phyloP scores from a whole-genome alignment of 805 yeast genomes.

The Candida anglica region DNA sequence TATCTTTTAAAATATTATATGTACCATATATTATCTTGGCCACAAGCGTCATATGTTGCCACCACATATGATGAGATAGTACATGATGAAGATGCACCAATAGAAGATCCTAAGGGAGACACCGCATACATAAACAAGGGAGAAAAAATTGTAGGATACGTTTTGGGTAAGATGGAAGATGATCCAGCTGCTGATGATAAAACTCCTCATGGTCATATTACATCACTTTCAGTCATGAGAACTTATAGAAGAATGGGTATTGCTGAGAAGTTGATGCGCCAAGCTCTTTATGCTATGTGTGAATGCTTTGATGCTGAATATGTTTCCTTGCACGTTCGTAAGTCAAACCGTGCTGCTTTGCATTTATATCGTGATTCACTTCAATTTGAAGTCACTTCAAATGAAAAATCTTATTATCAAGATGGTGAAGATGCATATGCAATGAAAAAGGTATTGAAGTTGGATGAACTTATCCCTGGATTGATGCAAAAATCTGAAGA shows the following conservation, averaged over 20 bases:
- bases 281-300: conserved; percentile 70
- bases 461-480: conserved; percentile 61
- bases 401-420: conserved; percentile 88
- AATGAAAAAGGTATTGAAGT: conserved; percentile 69
- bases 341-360: conserved; percentile 89
- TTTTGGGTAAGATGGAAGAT: conserved; percentile 94
- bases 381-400: conserved; percentile 72
- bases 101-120: conserved; percentile 49
- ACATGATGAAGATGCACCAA: conserved; percentile 22
- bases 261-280: conserved; percentile 89
- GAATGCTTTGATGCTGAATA: conserved; percentile 79
- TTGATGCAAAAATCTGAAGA: conserved; percentile 43
- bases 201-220: conserved; percentile 89
- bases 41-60: conserved; percentile 95
- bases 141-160: conserved; percentile 93
- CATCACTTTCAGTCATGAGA: conserved; percentile 92
- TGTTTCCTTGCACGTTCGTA: conserved; percentile 90
- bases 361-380: conserved; percentile 86
- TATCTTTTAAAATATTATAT: conserved; percentile 88
- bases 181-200: conserved; percentile 74
- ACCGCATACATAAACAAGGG: conserved; percentile 61
- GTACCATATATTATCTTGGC: conserved; percentile 95
- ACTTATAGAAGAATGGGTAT: conserved; percentile 93
- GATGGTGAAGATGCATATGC: conserved; percentile 98
- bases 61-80: conserved; percentile 55